Conservation (phyloP, 495 filamentous ascomycete genomes). For the Lophium mytilinum region DNA sequence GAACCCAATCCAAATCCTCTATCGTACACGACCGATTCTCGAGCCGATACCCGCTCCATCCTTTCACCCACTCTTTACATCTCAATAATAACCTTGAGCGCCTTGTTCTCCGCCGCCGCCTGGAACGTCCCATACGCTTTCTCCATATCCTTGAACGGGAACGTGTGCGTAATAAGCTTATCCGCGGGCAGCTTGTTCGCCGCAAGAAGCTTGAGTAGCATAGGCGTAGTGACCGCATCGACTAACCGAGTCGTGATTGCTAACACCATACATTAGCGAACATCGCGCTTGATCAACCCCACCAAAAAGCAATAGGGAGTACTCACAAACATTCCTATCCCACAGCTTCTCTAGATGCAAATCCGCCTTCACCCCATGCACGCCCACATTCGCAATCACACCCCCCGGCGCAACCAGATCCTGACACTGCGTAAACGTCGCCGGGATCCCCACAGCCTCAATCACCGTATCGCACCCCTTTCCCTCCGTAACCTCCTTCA, state of each 20-base stretch:
- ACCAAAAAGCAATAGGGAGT: not conserved
- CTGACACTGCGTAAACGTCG: slow-evolving; percentile 41
- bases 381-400: slow-evolving; percentile 46
- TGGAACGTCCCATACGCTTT: slow-evolving; percentile 35
- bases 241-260: slow-evolving; percentile 41
- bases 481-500: slow-evolving; percentile 37
- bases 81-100: slow-evolving; percentile 35
- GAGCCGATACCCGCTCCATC: too few species aligned
- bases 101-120: slow-evolving; percentile 29
- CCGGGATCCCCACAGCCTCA: slow-evolving; percentile 46
- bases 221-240: slow-evolving; percentile 39
- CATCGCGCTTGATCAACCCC: slow-evolving; percentile 11
- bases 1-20: too few species aligned
- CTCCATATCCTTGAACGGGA: slow-evolving; percentile 34
- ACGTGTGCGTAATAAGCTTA: slow-evolving; percentile 40
- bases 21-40: too few species aligned
- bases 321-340: slow-evolving; percentile 31
- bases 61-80: not conserved
- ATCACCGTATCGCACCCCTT: slow-evolving; percentile 47
- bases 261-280: slow-evolving; percentile 15
- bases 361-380: slow-evolving; percentile 40
- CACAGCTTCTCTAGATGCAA: slow-evolving; percentile 31
- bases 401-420: slow-evolving; percentile 44
- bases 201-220: slow-evolving; percentile 36
- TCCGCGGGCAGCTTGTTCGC: slow-evolving; percentile 33